A percentile compares a stretch with the other conserved stretches of the same genome.
These are phyloP conservation scores for Neofusicoccum laricinum DNA, from an alignment of 2,329 filamentous ascomycete species.

Conservation along the genomic window DNA sequence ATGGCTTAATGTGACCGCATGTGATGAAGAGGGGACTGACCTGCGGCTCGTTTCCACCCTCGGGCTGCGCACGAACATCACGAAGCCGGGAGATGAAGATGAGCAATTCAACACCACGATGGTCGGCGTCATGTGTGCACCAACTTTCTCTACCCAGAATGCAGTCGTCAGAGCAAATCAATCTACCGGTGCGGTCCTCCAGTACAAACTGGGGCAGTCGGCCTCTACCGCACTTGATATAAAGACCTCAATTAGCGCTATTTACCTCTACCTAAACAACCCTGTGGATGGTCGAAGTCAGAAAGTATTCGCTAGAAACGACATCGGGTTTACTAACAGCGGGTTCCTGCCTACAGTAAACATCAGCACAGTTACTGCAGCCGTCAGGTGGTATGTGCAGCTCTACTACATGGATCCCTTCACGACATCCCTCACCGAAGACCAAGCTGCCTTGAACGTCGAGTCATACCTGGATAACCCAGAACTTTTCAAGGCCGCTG, in stretches of 20 bases:
- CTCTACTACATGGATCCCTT: slow-evolving; percentile 3
- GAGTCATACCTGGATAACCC: not conserved
- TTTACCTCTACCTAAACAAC: slow-evolving; percentile 14
- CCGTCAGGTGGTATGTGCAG: not conserved
- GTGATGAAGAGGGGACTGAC: not conserved
- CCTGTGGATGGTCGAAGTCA: slow-evolving; percentile 2
- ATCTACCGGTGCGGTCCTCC: not conserved
- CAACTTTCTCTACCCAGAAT: not conserved
- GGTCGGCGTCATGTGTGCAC: slow-evolving; percentile 1
- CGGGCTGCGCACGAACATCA: not conserved
- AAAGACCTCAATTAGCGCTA: not conserved
- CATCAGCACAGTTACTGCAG: not conserved
- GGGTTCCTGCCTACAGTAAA: not conserved
- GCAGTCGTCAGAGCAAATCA: not conserved
- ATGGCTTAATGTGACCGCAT: not conserved
- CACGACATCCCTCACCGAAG: not conserved
- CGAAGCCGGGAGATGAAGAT: not conserved
- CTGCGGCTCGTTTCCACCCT: not conserved
- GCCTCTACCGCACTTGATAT: not conserved
- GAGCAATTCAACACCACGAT: not conserved
- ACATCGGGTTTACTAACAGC: not conserved
- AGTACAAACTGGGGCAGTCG: not conserved
- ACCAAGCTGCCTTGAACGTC: not conserved
- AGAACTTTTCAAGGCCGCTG: not conserved
- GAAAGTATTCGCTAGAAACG: not conserved